Evolutionary conservation across 2,329 filamentous ascomycete species (phyloP).

Genomic region (Cytospora piceicola): DNA sequence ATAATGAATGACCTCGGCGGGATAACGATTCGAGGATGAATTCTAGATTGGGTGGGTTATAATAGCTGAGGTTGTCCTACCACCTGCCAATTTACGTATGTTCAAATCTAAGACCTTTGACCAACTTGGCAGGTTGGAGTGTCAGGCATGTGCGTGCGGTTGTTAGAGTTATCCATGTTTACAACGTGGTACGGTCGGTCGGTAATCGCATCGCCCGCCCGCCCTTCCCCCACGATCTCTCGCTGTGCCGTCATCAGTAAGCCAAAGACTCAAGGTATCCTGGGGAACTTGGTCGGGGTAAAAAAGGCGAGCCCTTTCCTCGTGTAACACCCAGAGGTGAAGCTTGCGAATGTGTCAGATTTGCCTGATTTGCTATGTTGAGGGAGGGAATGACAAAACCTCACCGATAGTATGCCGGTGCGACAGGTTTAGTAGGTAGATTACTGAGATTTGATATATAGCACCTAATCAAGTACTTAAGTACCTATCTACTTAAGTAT

Average conservation of each 20-base stretch:
- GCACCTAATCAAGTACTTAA: no score
- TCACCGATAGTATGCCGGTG: slow-evolving; percentile 29
- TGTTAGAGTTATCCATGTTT: background rate
- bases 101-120: background rate
- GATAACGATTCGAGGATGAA: background rate
- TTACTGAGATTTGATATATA: no score
- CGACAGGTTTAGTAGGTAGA: background rate
- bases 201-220: background rate
- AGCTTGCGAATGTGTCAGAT: slow-evolving; percentile 25
- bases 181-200: slow-evolving; percentile 17
- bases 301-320: background rate
- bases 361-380: slow-evolving; percentile 20
- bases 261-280: background rate
- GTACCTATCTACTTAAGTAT: no score
- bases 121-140: background rate
- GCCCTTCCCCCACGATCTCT: slow-evolving; percentile 2
- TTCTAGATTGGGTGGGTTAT: background rate
- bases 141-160: slow-evolving; percentile 1
- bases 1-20: background rate
- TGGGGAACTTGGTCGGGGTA: background rate
- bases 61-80: background rate
- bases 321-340: slow-evolving; percentile 12
- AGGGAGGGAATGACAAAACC: background rate
- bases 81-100: background rate
- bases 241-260: slow-evolving; percentile 11